These are phyloP conservation scores for Hypsizygus ulmarius DNA, from an alignment of 1,284 basidiomycete genomes.

Conservation along the genomic window DNA sequence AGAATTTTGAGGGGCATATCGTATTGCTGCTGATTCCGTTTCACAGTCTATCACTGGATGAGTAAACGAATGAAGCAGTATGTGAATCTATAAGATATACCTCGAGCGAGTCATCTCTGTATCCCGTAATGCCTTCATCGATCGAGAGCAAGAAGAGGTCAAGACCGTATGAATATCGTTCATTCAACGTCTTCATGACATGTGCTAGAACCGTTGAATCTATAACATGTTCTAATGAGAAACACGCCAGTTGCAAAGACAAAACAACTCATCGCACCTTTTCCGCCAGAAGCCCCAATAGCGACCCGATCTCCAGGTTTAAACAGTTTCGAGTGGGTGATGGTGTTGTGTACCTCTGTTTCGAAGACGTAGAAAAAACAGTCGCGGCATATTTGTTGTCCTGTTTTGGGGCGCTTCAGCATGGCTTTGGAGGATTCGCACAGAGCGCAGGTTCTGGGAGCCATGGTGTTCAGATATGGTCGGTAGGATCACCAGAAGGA, in stretches of 20 bases:
- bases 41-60: conserved; percentile 75
- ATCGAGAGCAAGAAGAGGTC: conserved; percentile 94
- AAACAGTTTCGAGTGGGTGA: conserved; percentile 80
- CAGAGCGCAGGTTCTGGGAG: conserved; percentile 68
- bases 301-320: conserved; percentile 91
- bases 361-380: conserved; percentile 98
- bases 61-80: conserved; percentile 4
- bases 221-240: conserved; percentile 31
- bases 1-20: conserved; percentile 94
- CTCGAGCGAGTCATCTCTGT: conserved; percentile 96
- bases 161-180: conserved; percentile 90
- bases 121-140: conserved; percentile 98
- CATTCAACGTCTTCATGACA: conserved; percentile 94
- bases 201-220: conserved; percentile 98
- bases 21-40: conserved; percentile 95
- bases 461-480: conserved; percentile 42
- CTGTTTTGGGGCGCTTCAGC: conserved; percentile 94
- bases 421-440: conserved; percentile 82
- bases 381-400: conserved; percentile 92
- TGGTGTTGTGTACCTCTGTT: conserved; percentile 97
- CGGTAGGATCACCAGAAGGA: background rate
- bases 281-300: conserved; percentile 97
- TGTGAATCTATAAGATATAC: conserved; percentile 41
- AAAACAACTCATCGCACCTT: conserved; percentile 55
- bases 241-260: conserved; percentile 1